These are phyloP conservation scores for Alectoria sarmentosa DNA, from an alignment of 495 filamentous ascomycete species.

Conservation along the genomic window DNA sequence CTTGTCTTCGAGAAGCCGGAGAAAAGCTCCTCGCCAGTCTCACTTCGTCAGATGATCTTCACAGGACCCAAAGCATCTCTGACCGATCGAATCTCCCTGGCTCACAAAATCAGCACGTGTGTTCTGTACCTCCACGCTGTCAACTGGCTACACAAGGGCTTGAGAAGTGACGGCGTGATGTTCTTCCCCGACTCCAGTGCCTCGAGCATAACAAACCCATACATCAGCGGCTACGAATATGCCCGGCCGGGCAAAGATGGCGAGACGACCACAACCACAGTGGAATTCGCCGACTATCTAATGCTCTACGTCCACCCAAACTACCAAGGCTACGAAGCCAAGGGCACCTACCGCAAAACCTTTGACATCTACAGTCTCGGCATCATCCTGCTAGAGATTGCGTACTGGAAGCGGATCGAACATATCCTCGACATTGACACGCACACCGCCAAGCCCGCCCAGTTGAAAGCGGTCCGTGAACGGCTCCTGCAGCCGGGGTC, in stretches of 20 bases:
- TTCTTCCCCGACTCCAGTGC: slow-evolving; percentile 33
- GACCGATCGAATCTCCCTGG: slow-evolving; percentile 16
- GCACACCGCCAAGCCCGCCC: slow-evolving; percentile 18
- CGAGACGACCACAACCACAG: slow-evolving; percentile 18
- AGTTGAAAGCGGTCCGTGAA: slow-evolving; percentile 19
- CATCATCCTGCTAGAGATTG: slow-evolving; percentile 29
- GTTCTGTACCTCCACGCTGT: slow-evolving; percentile 41
- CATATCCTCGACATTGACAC: slow-evolving; percentile 22
- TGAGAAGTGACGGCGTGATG: slow-evolving; percentile 46
- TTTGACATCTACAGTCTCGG: slow-evolving; percentile 34
- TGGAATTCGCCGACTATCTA: slow-evolving; percentile 19
- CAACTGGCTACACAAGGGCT: slow-evolving; percentile 53
- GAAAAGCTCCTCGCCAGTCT: neutral
- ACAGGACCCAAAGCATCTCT: slow-evolving; percentile 14
- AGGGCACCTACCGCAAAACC: slow-evolving; percentile 24
- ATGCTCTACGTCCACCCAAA: slow-evolving; percentile 32
- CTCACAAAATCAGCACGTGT: slow-evolving; percentile 14
- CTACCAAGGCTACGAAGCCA: slow-evolving; percentile 14
- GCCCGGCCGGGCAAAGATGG: slow-evolving; percentile 23
- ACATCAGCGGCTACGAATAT: slow-evolving; percentile 31
- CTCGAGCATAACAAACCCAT: slow-evolving; percentile 17
- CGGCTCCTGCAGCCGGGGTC: slow-evolving; percentile 23
- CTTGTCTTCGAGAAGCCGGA: slow-evolving; percentile 33
- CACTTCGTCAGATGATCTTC: slow-evolving; percentile 11
- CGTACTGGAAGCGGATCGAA: slow-evolving; percentile 30